These are phyloP conservation scores for Orychophragmus violaceus DNA, from an alignment of 345 rosid species.

Conservation along the genomic window DNA sequence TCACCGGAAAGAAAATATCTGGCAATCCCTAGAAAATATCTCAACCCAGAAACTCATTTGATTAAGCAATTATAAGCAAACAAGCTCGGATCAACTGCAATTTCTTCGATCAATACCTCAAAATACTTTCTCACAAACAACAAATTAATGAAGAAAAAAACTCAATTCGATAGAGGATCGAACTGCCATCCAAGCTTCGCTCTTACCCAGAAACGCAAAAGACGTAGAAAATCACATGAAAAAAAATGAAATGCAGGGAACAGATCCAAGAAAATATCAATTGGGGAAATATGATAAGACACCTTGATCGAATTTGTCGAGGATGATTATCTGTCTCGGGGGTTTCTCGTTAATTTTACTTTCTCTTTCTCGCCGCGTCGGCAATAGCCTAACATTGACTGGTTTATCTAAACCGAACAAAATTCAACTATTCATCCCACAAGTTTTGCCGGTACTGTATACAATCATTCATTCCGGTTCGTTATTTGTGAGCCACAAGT, in stretches of 20 bases:
- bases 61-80: not conserved
- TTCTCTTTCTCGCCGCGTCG: constrained; percentile 1
- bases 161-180: not conserved
- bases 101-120: not conserved
- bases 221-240: not conserved
- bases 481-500: constrained; percentile 4
- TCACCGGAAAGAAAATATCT: too few species aligned
- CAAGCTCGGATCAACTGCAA: not conserved
- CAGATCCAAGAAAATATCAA: constrained; percentile 19
- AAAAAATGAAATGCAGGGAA: not conserved
- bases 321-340: constrained; percentile 14
- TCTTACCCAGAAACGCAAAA: not conserved
- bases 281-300: not conserved
- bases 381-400: not conserved
- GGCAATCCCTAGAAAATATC: too few species aligned
- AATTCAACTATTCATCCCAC: not conserved
- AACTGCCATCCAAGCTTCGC: constrained; percentile 11
- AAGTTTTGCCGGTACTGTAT: not conserved
- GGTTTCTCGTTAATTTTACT: constrained; percentile 17
- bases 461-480: constrained; percentile 10
- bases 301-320: constrained; percentile 23
- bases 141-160: not conserved
- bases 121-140: not conserved
- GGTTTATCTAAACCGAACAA: constrained; percentile 23
- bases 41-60: not conserved